Evolutionary conservation across 1,139 yeast genomes (phyloP), one percentile per base, ranked within the genome.

Genomic region (Pneumocystis jirovecii): DNA sequence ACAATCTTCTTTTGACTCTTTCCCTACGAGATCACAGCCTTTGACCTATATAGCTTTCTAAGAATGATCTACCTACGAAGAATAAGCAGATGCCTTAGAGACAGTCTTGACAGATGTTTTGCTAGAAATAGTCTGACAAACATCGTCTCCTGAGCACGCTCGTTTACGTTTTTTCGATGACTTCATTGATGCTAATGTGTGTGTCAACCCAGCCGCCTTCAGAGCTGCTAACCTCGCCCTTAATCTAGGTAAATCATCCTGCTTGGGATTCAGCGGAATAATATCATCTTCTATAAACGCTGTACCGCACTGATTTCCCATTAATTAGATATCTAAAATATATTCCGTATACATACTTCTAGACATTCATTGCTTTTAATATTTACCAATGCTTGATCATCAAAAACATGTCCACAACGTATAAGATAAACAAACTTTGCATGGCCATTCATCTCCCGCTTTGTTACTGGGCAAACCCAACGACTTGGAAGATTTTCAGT

Each of bases 381-480:
- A 61, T 37, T 61, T 12, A 35, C 19, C 21, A 61, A 37, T 19
- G 81, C 77, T n/a, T 74, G 74, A 40, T 75, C 76, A 0, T 82
- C 76, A 68, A 82, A 73, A 0, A 79, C 81, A 72, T 84, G 85
- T 0, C 86, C 86, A 70, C 87, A 84, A 15, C 77, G 79, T 0
- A 77, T 81, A 7, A 82, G 69, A 70, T 83, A 83, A 1, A 79
- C 78, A 67, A 81, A 78, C 71, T 74, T 74, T 1, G 76, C 73
- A 3, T 73, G 71, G n/a, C 73, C 72, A 68, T 66, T 77, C 73
- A 78, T 73, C 8, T 73, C 74, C 66, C 78, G 77, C 19, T 77
- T 75, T 0, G 82, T 80, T 21, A 84, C 74, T 0, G 86, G 84
- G 71, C 95, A 87, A 34, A 77, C 74, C 71, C 86, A 78, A 17